phyloP scores from a whole-genome alignment of 129 eudicot genomes.

The Erigeron canadensis region DNA sequence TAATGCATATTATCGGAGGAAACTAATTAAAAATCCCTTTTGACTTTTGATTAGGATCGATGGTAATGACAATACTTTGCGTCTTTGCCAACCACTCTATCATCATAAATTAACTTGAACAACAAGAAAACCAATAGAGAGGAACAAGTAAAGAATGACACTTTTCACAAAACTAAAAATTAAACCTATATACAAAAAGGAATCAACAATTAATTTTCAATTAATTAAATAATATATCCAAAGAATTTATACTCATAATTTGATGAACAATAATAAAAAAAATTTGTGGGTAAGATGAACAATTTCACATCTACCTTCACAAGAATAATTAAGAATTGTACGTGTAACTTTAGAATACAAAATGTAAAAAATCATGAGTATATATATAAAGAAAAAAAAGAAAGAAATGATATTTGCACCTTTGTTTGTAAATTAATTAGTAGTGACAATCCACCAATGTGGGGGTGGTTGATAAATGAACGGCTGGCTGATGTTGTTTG shows the following conservation, averaged over 20 bases:
- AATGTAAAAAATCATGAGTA: background rate
- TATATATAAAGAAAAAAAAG: constrained; percentile 21
- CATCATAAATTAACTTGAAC: constrained; percentile 20
- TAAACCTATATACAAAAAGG: constrained; percentile 9
- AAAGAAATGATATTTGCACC: constrained; percentile 37
- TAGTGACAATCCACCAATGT: constrained; percentile 83
- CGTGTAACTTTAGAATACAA: constrained; percentile 26
- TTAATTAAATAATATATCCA: constrained; percentile 22
- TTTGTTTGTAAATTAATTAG: constrained; percentile 36
- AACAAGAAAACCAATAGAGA: constrained; percentile 38
- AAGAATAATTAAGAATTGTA: constrained; percentile 13
- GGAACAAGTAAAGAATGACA: constrained; percentile 50
- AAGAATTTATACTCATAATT: constrained; percentile 27
- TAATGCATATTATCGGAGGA: constrained; percentile 21
- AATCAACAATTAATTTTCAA: constrained; percentile 14
- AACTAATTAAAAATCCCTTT: constrained; percentile 22
- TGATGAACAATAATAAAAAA: constrained; percentile 20
- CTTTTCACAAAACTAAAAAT: constrained; percentile 30
- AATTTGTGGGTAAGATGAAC: constrained; percentile 25
- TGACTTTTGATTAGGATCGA: constrained; percentile 43
- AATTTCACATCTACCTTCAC: constrained; percentile 35
- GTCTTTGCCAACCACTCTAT: constrained; percentile 40
- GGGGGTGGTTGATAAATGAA: constrained; percentile 53
- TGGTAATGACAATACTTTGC: constrained; percentile 43
- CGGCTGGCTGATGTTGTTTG: constrained; percentile 37